Evolutionary conservation across 495 filamentous ascomycete genomes (phyloP).

Genomic region (Aspergillus ostianus): DNA sequence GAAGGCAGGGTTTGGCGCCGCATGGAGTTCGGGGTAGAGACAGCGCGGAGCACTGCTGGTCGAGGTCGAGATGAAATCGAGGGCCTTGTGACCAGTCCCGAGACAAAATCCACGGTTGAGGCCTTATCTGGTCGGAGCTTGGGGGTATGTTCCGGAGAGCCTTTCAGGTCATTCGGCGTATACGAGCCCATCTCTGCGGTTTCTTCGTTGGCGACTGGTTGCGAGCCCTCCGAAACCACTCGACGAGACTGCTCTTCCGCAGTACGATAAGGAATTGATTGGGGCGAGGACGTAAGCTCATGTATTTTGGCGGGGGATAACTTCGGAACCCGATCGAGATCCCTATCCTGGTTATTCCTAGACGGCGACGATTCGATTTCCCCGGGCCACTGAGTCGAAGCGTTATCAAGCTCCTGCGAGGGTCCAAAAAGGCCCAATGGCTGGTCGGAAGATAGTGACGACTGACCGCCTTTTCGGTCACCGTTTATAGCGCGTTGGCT

Average conservation of each 20-base stretch:
- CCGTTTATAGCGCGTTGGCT: constrained; percentile 9
- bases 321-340: constrained; percentile 48
- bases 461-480: constrained; percentile 18
- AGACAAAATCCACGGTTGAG: constrained; percentile 19
- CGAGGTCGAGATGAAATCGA: constrained; percentile 27
- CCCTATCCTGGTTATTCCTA: constrained; percentile 19
- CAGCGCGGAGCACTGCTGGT: constrained; percentile 33
- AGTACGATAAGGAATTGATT: constrained; percentile 47
- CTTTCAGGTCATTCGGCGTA: constrained; percentile 19
- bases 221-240: constrained; percentile 26
- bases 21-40: constrained; percentile 35
- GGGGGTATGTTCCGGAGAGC: constrained; percentile 13
- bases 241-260: constrained; percentile 23
- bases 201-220: constrained; percentile 6
- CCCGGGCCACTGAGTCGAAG: constrained; percentile 12
- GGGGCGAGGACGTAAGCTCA: constrained; percentile 54
- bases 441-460: constrained; percentile 19
- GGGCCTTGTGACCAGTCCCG: constrained; percentile 21
- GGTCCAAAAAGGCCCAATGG: constrained; percentile 22
- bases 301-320: constrained; percentile 53
- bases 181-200: constrained; percentile 17
- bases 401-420: constrained; percentile 7
- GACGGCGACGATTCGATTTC: constrained; percentile 19
- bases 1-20: constrained; percentile 14
- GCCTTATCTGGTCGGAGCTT: constrained; percentile 28